Evolutionary conservation across 2,329 filamentous ascomycete genomes (phyloP).

Genomic region (Pyrenophora tritici-repentis): DNA sequence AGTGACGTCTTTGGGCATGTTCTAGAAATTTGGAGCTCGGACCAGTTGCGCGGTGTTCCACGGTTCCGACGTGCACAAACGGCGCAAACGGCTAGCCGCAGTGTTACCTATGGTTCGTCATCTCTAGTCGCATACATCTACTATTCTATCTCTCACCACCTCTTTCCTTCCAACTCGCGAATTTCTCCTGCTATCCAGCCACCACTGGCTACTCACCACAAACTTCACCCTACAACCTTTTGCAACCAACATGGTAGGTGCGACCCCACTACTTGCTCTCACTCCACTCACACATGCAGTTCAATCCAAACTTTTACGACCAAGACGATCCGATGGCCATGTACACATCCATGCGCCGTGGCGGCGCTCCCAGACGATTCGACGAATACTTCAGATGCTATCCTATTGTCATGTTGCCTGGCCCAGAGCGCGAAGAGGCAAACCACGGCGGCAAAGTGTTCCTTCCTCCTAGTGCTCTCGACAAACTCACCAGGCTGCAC

Average conservation of each 20-base stretch:
- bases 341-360: constrained; percentile 59
- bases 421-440: constrained; percentile 82
- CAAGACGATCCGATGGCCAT: constrained; percentile 60
- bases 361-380: constrained; percentile 71
- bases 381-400: constrained; percentile 99
- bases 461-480: constrained; percentile 91
- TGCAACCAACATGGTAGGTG: constrained; percentile 38
- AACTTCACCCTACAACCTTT: neutral
- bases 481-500: constrained; percentile 94
- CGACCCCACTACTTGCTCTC: constrained; percentile 24
- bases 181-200: neutral
- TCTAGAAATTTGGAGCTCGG: constrained; percentile 26
- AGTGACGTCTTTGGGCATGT: constrained; percentile 20
- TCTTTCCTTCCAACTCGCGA: constrained; percentile 13
- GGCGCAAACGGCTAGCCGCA: constrained; percentile 29
- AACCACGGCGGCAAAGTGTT: constrained; percentile 99
- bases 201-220: neutral
- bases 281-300: constrained; percentile 36
- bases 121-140: constrained; percentile 2
- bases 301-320: constrained; percentile 56
- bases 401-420: constrained; percentile 90
- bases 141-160: constrained; percentile 20
- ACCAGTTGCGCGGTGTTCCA: constrained; percentile 15
- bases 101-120: constrained; percentile 19
- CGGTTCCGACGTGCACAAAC: constrained; percentile 6